A percentile compares a stretch with the other conserved stretches of the same genome.
phyloP scores from a whole-genome alignment of 2,329 filamentous ascomycete species.

The Taxawa tesnikishii region DNA sequence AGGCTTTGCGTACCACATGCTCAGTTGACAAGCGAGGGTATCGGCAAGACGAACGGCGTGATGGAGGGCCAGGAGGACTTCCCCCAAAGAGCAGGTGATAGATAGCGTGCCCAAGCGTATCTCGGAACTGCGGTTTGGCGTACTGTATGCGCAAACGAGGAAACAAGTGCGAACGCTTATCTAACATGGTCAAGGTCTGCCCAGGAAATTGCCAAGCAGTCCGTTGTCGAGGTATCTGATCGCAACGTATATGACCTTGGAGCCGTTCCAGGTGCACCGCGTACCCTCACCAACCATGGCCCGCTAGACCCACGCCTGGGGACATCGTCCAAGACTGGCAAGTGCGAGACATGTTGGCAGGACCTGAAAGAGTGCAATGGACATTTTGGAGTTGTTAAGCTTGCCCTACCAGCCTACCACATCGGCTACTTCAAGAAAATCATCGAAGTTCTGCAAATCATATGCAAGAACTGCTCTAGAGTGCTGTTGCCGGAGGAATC shows the following conservation, averaged over 20 bases:
- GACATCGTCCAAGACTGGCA: slow-evolving; percentile 70
- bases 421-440: slow-evolving; percentile 93
- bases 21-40: slow-evolving; percentile 2
- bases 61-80: slow-evolving; percentile 6
- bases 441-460: slow-evolving; percentile 81
- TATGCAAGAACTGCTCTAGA: slow-evolving; percentile 85
- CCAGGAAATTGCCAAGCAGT: slow-evolving; percentile 91
- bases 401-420: slow-evolving; percentile 87
- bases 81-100: slow-evolving; percentile 73
- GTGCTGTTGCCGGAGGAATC: slow-evolving; percentile 75
- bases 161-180: slow-evolving; percentile 2
- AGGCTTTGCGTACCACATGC: no score
- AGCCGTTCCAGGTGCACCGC: slow-evolving; percentile 35
- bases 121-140: slow-evolving; percentile 86
- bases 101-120: slow-evolving; percentile 85
- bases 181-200: slow-evolving; percentile 50
- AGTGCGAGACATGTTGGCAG: slow-evolving; percentile 74
- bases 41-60: slow-evolving; percentile 2
- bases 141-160: slow-evolving; percentile 48
- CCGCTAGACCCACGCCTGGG: slow-evolving; percentile 81
- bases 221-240: slow-evolving; percentile 88
- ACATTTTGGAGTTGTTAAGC: slow-evolving; percentile 86
- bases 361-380: slow-evolving; percentile 77
- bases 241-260: slow-evolving; percentile 85
- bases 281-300: slow-evolving; percentile 66